Conservation (phyloP, 2,329 filamentous ascomycete genomes). For the Ophiocordyceps sinensis region DNA sequence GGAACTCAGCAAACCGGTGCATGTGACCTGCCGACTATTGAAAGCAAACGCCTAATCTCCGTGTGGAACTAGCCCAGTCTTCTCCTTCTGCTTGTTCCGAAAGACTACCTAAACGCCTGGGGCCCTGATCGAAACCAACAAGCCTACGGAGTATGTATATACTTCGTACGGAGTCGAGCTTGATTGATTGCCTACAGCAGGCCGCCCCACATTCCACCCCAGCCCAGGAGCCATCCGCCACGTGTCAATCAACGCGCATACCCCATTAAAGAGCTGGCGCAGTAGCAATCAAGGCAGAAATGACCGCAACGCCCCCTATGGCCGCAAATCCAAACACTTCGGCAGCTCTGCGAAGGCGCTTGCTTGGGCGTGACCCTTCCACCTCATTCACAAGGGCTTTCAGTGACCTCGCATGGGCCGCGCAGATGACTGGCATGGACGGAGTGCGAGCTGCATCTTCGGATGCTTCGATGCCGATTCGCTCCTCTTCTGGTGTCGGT, state of each 20-base stretch:
- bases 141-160: too few relatives aligned
- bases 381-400: not conserved
- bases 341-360: constrained; percentile 19
- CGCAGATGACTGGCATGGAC: too few relatives aligned
- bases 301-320: constrained; percentile 22
- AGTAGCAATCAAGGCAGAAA: constrained; percentile 24
- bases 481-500: too few relatives aligned
- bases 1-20: too few relatives aligned
- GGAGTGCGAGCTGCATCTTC: too few relatives aligned
- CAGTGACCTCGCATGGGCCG: too few relatives aligned
- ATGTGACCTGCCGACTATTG: too few relatives aligned
- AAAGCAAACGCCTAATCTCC: not conserved
- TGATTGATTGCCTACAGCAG: not conserved
- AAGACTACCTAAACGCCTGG: not conserved
- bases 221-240: too few relatives aligned
- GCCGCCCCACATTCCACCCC: too few relatives aligned
- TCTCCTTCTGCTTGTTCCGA: not conserved
- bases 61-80: not conserved
- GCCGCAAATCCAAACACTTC: constrained; percentile 21
- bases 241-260: not conserved
- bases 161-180: too few relatives aligned
- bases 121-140: not conserved
- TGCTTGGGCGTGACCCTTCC: constrained; percentile 8
- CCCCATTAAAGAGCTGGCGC: constrained; percentile 13
- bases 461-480: too few relatives aligned